Evolutionary conservation across 2,329 filamentous ascomycete genomes (phyloP), one percentile per base, ranked within the genome.

Genomic region (Nemania sp.): DNA sequence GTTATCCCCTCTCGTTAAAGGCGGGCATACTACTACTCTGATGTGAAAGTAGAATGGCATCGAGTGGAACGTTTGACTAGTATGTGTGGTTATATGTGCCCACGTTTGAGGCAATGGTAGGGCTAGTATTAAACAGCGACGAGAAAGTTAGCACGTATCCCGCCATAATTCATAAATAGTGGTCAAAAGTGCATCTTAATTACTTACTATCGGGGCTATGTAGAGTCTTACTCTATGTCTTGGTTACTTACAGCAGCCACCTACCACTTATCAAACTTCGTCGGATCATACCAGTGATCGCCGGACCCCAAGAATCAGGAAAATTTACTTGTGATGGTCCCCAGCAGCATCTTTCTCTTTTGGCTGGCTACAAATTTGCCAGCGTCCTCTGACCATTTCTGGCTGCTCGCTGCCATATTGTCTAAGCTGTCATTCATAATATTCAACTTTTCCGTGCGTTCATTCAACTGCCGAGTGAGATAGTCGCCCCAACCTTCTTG

Each of bases 401-500:
- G 84, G 68, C 90, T 96, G 62, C 87, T 87, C 64, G 91, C 82
- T 66, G 93, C 87, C 56, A 97, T 73, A 59, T 83, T 85, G 59
- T 96, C 88, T 84, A 97, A 91, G 42, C 79, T 86, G 65, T 97
- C 93, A 2, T 87, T 88, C 72, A 93, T 86, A 5, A 95, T 76
- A 39, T 86, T 88, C 53, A 99, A 76, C 66, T 87, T 91, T 74
- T 97, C 91, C 0, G 94, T 96, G 45, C 94, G 77, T 73, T 97
- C 92, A 64, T 95, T 91, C 40, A 99, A 73, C 70, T 96, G 90
- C 30, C 92, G 81, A 8, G 89, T 86, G 72, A 97, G 85, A 68
- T 95, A 97, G 37, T 91, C 86, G 64, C 83, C 83, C 83, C 84
- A 87, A 0, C 82, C 82, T 62, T 95, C 86, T 54, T 81, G 75